phyloP scores from a whole-genome alignment of 2,329 filamentous ascomycete species.

The Cladobotryum mycophilum region DNA sequence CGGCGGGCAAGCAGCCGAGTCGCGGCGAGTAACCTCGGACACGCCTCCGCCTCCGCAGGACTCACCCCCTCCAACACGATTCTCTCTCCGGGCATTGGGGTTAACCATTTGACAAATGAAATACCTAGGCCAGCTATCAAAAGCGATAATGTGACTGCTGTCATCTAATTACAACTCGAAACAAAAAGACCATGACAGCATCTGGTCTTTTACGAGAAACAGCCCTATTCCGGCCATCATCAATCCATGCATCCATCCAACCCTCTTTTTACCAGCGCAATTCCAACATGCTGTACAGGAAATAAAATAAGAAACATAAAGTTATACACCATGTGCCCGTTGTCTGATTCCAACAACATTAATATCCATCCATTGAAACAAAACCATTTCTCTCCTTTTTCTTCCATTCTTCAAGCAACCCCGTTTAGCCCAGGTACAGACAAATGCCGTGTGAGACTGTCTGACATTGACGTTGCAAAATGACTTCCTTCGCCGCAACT shows the following conservation, averaged over 20 bases:
- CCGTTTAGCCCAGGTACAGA: background rate
- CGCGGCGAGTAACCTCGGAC: no score
- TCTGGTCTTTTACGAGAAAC: background rate
- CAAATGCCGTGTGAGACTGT: background rate
- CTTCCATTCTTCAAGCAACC: background rate
- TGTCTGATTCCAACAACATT: constrained; percentile 11
- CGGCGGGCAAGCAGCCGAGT: no score
- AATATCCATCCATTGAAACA: background rate
- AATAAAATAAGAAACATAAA: constrained; percentile 11
- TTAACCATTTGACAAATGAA: constrained; percentile 10
- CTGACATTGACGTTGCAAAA: no score
- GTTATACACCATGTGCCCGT: constrained; percentile 5
- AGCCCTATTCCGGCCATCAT: background rate
- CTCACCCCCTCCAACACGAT: no score
- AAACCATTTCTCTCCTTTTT: background rate
- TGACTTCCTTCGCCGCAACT: background rate
- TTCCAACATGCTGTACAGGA: constrained; percentile 11
- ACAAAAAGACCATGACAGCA: background rate
- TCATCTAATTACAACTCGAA: constrained; percentile 8
- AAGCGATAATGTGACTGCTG: constrained; percentile 8
- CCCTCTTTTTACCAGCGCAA: constrained; percentile 1
- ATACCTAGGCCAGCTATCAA: constrained; percentile 9
- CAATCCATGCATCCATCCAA: constrained; percentile 1
- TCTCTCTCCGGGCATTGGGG: no score
- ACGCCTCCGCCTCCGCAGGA: no score